Base-by-base conservation (phyloP, 306 rosid genomes). In the Glycyrrhiza uralensis region DNA sequence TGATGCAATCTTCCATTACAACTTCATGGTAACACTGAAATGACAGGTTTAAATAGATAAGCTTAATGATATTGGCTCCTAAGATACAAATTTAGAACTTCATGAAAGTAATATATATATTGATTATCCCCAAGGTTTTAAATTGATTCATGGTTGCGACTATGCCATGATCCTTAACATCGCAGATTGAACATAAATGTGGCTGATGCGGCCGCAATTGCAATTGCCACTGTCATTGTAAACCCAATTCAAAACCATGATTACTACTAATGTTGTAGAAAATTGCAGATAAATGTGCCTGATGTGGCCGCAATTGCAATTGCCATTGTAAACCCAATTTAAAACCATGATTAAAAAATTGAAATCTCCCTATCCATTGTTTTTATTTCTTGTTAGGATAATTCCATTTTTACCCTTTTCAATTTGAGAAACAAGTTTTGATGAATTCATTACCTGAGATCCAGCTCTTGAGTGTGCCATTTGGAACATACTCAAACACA, bases 401-500 rank as follows among this genome's bases (percentile, higher is more conserved):
- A 41, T 66, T 33, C 29, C 42, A 71, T 55, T 67, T 73, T 50
- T 32, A 18, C 68, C 39, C 32, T 35, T 39, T 69, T 46, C 11
- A 62, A 47, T 13, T 4, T 33, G 35, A 63, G 42, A 71, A 67
- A 39, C 17, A 47, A 60, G 63, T 42, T 47, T 35, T n/a, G 49
- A 47, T 56, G 78, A 73, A 41, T n/a, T n/a, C n/a, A n/a, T 77
- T 84, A 94, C 99, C 99, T 58, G 97, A 87, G 74, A 89, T 87
- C 92, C 97, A 89, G 86, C 91, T 87, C 86, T 87, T 81, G 55
- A 94, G 91, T n/a, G 88, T 91, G 72, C 97, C 97, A 75, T 87
- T 87, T 23, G 95, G 91, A n/a, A 94, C 84, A 24, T 87, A 94
- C 69, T 89, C 98, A 38, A 86, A 94, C 69, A 94, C 75, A 35